Conservation (phyloP, 805 yeast genomes). For the Nakazawaea anatomiae region DNA sequence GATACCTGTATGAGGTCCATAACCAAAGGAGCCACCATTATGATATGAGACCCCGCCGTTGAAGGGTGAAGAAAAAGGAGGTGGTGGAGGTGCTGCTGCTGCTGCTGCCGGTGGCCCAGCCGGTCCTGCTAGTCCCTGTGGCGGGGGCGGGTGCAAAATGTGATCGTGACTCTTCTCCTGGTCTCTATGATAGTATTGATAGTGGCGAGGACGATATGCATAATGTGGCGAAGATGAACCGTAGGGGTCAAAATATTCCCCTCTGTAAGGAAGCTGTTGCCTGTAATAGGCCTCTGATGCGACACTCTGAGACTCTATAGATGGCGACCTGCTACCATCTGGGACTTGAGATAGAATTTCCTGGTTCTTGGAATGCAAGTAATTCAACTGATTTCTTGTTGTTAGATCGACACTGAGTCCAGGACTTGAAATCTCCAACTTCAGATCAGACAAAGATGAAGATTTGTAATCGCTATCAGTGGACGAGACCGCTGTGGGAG, state of each 20-base stretch:
- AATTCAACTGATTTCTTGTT: constrained; percentile 7
- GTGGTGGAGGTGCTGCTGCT: constrained; percentile 17
- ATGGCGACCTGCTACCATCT: constrained; percentile 4
- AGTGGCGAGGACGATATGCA: constrained; percentile 9
- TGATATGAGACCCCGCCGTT: neutral
- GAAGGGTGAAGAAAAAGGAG: neutral
- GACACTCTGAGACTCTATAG: neutral
- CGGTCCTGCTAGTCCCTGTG: no score
- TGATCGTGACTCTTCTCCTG: constrained; percentile 2
- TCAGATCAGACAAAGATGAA: neutral
- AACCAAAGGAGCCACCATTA: neutral
- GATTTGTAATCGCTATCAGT: neutral
- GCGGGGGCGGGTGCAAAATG: constrained; percentile 2
- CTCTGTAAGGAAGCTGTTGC: neutral
- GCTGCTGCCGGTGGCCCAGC: constrained; percentile 15
- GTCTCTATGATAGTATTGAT: constrained; percentile 6
- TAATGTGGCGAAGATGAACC: constrained; percentile 9
- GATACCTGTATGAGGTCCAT: constrained; percentile 5
- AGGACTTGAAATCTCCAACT: neutral
- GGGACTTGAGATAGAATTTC: neutral
- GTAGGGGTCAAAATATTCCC: neutral
- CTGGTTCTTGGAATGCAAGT: neutral
- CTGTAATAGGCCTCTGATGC: constrained; percentile 1
- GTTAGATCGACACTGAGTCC: neutral
- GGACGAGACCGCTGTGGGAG: neutral